These are phyloP conservation scores for Thielaviopsis euricoi DNA, from an alignment of 2,329 filamentous ascomycete genomes.

Conservation along the genomic window DNA sequence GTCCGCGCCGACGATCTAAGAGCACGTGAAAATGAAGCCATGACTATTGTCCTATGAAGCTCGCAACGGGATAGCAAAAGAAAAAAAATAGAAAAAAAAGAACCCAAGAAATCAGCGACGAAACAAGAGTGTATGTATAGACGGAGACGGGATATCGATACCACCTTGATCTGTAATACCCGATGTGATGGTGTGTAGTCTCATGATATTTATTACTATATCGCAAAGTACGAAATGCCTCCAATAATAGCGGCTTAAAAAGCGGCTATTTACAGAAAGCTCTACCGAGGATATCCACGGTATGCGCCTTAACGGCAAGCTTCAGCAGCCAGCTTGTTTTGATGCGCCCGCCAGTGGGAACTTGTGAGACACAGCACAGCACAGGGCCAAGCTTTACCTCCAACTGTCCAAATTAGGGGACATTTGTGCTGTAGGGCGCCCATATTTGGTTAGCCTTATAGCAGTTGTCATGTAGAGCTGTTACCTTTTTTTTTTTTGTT, in stretches of 20 bases:
- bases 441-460: not conserved
- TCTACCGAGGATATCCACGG: slow-evolving; percentile 16
- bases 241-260: not conserved
- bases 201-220: not conserved
- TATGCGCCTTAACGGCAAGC: not conserved
- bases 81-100: not conserved
- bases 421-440: not conserved
- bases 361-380: not conserved
- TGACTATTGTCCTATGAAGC: not conserved
- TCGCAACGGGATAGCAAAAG: not conserved
- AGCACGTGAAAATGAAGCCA: slow-evolving; percentile 12
- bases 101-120: not conserved
- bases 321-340: not conserved
- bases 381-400: not conserved
- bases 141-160: too few species aligned
- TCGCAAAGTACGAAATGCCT: too few species aligned
- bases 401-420: not conserved
- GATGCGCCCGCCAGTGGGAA: not conserved
- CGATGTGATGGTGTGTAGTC: not conserved
- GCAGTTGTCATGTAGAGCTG: too few species aligned
- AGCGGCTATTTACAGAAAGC: not conserved
- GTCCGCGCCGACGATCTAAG: slow-evolving; percentile 5
- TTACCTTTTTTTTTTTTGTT: not conserved
- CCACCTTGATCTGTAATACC: not conserved
- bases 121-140: too few species aligned